A percentile compares a stretch with the other conserved stretches of the same genome.
Conservation (phyloP, 352 stramenopile genomes). For the Pythium biforme region DNA sequence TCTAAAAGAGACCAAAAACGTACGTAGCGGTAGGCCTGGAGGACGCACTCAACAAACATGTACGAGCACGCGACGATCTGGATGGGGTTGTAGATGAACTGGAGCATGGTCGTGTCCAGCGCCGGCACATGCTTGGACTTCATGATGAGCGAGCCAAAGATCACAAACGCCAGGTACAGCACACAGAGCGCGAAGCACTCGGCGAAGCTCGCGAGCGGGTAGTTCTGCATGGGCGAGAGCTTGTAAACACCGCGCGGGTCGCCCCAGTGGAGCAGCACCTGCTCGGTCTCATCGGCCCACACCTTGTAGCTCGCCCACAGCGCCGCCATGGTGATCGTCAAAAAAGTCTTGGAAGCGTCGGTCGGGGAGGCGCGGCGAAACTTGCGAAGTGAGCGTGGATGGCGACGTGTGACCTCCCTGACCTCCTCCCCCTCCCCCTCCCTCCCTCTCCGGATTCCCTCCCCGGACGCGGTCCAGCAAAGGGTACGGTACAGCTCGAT, state of each 20-base stretch:
- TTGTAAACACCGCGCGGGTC: constrained; percentile 41
- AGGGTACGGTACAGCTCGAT: constrained; percentile 4
- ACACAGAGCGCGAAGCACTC: constrained; percentile 56
- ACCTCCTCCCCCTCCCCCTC: not conserved
- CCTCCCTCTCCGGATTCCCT: constrained; percentile 2
- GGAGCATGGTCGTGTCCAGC: constrained; percentile 81
- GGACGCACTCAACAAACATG: constrained; percentile 93
- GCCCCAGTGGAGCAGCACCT: constrained; percentile 6
- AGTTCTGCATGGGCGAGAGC: constrained; percentile 55
- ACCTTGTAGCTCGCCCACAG: constrained; percentile 25
- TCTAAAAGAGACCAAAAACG: constrained; percentile 14
- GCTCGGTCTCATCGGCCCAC: constrained; percentile 18
- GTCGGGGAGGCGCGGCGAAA: not conserved
- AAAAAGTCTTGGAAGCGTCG: not conserved
- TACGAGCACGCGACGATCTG: constrained; percentile 96
- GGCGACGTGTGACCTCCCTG: not conserved
- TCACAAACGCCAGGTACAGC: constrained; percentile 65
- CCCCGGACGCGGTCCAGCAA: not conserved
- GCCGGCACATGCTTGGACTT: constrained; percentile 62
- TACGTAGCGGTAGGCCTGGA: constrained; percentile 91
- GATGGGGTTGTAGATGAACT: constrained; percentile 97
- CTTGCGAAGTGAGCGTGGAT: constrained; percentile 9
- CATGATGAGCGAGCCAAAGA: constrained; percentile 75
- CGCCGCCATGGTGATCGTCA: constrained; percentile 20
- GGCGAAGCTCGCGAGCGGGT: constrained; percentile 65